Evolutionary conservation across 352 stramenopile genomes (phyloP).

Genomic region (Globisporangium acanthophoron): DNA sequence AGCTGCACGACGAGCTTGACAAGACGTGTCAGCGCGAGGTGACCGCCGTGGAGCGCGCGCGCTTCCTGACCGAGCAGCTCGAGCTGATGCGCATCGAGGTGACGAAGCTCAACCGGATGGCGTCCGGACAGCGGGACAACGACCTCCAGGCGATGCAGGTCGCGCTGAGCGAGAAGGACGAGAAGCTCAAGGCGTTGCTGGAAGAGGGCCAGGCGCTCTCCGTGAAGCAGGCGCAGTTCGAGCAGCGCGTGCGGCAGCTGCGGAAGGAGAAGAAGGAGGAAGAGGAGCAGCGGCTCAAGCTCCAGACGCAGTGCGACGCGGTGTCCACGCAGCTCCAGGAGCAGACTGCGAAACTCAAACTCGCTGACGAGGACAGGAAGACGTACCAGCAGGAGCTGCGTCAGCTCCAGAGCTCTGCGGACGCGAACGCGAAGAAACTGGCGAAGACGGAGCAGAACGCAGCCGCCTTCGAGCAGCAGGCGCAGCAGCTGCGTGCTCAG

Average conservation of each 20-base stretch:
- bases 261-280: slow-evolving; percentile 80
- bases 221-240: slow-evolving; percentile 70
- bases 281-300: slow-evolving; percentile 48
- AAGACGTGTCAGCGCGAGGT: slow-evolving; percentile 63
- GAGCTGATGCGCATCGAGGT: slow-evolving; percentile 59
- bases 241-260: slow-evolving; percentile 57
- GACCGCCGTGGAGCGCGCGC: slow-evolving; percentile 49
- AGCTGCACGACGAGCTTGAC: slow-evolving; percentile 77
- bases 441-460: slow-evolving; percentile 24
- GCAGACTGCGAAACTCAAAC: slow-evolving; percentile 36
- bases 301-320: slow-evolving; percentile 48
- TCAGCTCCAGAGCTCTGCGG: slow-evolving; percentile 15
- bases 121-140: slow-evolving; percentile 27
- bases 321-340: slow-evolving; percentile 43
- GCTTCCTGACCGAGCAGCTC: slow-evolving; percentile 57
- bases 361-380: slow-evolving; percentile 46
- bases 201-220: slow-evolving; percentile 74
- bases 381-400: slow-evolving; percentile 31
- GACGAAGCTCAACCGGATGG: slow-evolving; percentile 43
- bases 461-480: slow-evolving; percentile 12
- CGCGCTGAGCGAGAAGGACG: slow-evolving; percentile 67
- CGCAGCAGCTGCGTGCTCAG: slow-evolving; percentile 20
- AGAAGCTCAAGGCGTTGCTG: slow-evolving; percentile 56
- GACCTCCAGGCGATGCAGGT: slow-evolving; percentile 57
- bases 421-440: slow-evolving; percentile 20